These are phyloP conservation scores for Raffaelea deltoideospora DNA, from an alignment of 2,329 filamentous ascomycete species.

Conservation along the genomic window DNA sequence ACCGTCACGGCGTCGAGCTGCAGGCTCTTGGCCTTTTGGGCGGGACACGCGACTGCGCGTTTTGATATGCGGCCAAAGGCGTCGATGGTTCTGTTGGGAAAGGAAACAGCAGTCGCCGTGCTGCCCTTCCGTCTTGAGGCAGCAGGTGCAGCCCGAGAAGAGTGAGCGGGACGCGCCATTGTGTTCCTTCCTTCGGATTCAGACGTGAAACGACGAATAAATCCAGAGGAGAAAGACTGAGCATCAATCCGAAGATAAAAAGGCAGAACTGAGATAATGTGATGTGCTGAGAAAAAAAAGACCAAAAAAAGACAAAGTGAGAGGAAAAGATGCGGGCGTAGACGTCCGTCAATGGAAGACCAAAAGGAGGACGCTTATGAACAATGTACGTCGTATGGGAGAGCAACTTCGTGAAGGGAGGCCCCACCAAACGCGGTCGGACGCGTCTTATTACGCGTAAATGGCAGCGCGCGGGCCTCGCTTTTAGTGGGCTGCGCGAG, in stretches of 20 bases:
- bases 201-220: too few species aligned
- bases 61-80: conserved; percentile 12
- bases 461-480: too few species aligned
- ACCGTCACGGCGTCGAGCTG: conserved; percentile 9
- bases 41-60: conserved; percentile 7
- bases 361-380: too few species aligned
- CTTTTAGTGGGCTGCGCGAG: too few species aligned
- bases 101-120: background rate
- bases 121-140: conserved; percentile 1
- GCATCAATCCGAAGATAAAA: too few species aligned
- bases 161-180: conserved; percentile 7
- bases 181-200: background rate
- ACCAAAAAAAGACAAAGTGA: too few species aligned
- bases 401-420: too few species aligned
- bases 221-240: background rate
- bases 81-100: conserved; percentile 7
- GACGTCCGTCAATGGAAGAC: too few species aligned
- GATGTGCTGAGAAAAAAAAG: too few species aligned
- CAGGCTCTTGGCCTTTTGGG: conserved; percentile 10
- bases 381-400: too few species aligned
- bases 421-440: background rate
- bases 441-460: conserved; percentile 1
- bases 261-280: too few species aligned
- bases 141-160: conserved; percentile 6
- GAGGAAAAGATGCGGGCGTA: too few species aligned